Conservation (phyloP, 176 grass and related monocot genomes). For the Triticum turgidum region DNA sequence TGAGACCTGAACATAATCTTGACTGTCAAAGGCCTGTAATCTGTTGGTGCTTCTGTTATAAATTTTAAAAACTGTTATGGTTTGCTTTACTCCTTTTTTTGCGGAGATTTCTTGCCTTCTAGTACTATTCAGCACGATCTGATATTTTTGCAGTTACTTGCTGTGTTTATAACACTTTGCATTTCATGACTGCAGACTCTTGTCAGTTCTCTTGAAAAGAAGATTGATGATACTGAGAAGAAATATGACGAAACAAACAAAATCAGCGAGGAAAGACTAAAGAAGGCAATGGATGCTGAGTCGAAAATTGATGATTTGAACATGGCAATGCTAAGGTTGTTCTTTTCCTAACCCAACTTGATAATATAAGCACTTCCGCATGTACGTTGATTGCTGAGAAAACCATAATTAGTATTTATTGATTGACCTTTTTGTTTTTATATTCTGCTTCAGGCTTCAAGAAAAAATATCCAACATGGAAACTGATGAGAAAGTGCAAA, state of each 20-base stretch:
- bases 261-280: conserved; percentile 87
- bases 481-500: conserved; percentile 84
- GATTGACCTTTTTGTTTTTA: conserved; percentile 7
- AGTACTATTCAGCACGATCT: background rate
- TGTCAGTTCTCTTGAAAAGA: conserved; percentile 90
- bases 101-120: conserved; percentile 1
- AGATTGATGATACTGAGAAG: conserved; percentile 88
- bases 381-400: background rate
- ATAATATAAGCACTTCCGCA: background rate
- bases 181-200: conserved; percentile 58
- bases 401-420: background rate
- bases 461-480: conserved; percentile 88
- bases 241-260: conserved; percentile 91
- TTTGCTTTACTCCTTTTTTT: background rate
- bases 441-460: conserved; percentile 65
- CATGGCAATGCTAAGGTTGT: conserved; percentile 76
- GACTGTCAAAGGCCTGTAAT: background rate
- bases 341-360: conserved; percentile 31
- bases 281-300: conserved; percentile 76
- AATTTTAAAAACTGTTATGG: background rate
- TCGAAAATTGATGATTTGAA: conserved; percentile 81
- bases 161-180: conserved; percentile 12
- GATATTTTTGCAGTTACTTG: background rate
- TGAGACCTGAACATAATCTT: conserved; percentile 29
- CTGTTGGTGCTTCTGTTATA: background rate